phyloP scores from a whole-genome alignment of 352 stramenopile species.

The Phytophthora podocarpi region DNA sequence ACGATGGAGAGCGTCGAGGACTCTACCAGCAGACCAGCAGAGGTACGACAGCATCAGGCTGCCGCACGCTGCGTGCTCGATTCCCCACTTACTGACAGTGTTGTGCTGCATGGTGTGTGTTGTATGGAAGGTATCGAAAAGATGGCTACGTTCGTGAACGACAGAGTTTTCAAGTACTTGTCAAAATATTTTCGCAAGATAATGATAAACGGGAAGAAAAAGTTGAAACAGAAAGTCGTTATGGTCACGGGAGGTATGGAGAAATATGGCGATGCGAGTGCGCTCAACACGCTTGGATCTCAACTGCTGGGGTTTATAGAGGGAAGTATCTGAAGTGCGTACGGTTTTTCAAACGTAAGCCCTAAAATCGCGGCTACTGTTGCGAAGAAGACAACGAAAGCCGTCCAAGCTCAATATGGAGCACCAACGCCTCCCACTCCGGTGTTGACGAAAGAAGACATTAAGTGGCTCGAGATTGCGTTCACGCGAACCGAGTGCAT shows the following conservation, averaged over 20 bases:
- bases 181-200: too few relatives aligned
- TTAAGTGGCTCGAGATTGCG: background rate
- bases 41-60: too few relatives aligned
- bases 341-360: background rate
- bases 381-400: background rate
- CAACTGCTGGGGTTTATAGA: background rate
- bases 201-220: too few relatives aligned
- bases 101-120: too few relatives aligned
- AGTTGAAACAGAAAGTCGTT: background rate
- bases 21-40: too few relatives aligned
- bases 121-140: too few relatives aligned
- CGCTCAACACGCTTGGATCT: background rate
- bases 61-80: too few relatives aligned
- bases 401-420: background rate
- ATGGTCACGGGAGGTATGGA: background rate
- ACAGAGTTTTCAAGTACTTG: background rate
- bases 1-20: too few relatives aligned
- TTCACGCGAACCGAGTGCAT: slow-evolving; percentile 12
- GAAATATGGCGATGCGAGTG: background rate
- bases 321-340: background rate
- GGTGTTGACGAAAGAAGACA: background rate
- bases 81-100: too few relatives aligned
- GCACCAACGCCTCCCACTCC: background rate
- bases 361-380: background rate
- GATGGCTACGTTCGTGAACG: background rate